These are phyloP conservation scores for Epichloe typhina DNA, from an alignment of 2,329 filamentous ascomycete species.

Conservation along the genomic window DNA sequence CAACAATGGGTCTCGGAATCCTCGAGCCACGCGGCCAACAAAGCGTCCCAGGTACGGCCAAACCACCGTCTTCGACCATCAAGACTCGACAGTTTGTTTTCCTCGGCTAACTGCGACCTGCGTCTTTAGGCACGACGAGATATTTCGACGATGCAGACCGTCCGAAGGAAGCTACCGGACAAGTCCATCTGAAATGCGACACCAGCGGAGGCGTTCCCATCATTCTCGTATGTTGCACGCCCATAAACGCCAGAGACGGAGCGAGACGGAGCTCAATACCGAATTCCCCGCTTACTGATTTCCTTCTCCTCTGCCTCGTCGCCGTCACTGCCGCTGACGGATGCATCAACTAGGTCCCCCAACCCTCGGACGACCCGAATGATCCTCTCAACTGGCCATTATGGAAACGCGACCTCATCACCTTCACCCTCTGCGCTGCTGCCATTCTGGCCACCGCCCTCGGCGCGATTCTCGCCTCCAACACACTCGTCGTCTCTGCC, in stretches of 20 bases:
- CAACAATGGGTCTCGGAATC: constrained; percentile 45
- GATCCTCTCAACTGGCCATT: constrained; percentile 80
- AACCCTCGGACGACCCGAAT: constrained; percentile 82
- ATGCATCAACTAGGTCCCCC: constrained; percentile 41
- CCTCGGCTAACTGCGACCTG: constrained; percentile 1
- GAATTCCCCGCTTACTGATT: neutral
- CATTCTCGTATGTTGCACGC: constrained; percentile 48
- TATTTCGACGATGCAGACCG: constrained; percentile 48
- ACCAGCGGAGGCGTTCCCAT: constrained; percentile 51
- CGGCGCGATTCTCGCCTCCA: constrained; percentile 76
- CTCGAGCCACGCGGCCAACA: constrained; percentile 52
- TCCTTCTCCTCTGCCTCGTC: neutral
- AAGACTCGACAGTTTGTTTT: neutral
- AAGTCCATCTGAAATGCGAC: constrained; percentile 56
- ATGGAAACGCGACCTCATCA: constrained; percentile 72
- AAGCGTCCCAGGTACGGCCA: constrained; percentile 59
- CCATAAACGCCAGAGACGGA: neutral
- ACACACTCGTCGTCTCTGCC: constrained; percentile 64
- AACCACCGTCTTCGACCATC: too few relatives aligned
- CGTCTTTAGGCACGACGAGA: constrained; percentile 41
- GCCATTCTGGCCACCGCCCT: constrained; percentile 76
- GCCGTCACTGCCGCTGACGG: neutral
- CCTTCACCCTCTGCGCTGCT: constrained; percentile 62
- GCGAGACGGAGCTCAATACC: neutral
- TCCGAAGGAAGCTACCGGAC: constrained; percentile 28